These are phyloP conservation scores for Ustilago crameri DNA, from an alignment of 1,284 basidiomycete species.

Conservation along the genomic window DNA sequence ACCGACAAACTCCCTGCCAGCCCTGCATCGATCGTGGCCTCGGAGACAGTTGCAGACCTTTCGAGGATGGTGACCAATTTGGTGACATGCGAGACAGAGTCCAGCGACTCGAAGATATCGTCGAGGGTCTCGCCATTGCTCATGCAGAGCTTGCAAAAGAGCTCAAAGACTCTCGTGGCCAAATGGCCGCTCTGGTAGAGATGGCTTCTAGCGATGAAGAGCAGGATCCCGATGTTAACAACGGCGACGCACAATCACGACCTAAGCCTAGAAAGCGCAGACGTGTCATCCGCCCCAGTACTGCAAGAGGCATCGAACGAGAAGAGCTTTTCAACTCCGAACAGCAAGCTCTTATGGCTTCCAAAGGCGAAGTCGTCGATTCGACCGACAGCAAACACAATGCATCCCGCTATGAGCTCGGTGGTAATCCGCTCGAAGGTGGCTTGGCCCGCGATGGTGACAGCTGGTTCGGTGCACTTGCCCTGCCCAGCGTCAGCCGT, in stretches of 20 bases:
- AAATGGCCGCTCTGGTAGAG: conserved; percentile 44
- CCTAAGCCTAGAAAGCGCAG: conserved; percentile 46
- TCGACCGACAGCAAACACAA: conserved; percentile 28
- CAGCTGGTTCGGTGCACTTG: conserved; percentile 63
- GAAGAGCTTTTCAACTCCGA: conserved; percentile 60
- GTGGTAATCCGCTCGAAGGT: conserved; percentile 59
- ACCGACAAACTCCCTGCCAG: conserved; percentile 62
- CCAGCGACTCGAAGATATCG: conserved; percentile 62
- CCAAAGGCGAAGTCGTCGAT: conserved; percentile 49
- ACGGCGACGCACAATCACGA: conserved; percentile 10
- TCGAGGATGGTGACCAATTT: conserved; percentile 63
- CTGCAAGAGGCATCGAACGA: conserved; percentile 55
- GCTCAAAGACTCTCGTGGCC: conserved; percentile 42
- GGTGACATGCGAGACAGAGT: conserved; percentile 62
- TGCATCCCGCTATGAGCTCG: conserved; percentile 38
- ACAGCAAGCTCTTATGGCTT: conserved; percentile 44
- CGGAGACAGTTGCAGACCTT: conserved; percentile 58
- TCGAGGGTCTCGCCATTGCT: conserved; percentile 62
- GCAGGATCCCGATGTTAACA: conserved; percentile 31
- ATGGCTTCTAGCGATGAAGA: conserved; percentile 46
- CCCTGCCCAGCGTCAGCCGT: conserved; percentile 61
- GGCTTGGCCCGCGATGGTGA: conserved; percentile 61
- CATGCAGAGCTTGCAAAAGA: conserved; percentile 59
- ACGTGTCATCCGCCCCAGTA: conserved; percentile 47
- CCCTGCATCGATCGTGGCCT: conserved; percentile 64